Conservation (phyloP, 345 rosid species). For the Aethionema arabicum region DNA sequence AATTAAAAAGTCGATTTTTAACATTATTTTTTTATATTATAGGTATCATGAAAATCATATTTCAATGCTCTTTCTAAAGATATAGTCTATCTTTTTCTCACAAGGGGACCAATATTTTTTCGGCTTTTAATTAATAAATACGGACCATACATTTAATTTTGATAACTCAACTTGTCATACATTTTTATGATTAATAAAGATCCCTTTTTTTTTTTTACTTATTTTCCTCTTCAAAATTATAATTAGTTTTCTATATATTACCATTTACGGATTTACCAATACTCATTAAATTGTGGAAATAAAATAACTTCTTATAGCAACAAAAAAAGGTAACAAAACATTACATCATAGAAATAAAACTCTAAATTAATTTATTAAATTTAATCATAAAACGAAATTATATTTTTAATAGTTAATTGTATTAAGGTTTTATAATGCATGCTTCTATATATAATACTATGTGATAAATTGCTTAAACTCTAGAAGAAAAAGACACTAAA, state of each 20-base stretch:
- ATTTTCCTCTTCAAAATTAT: constrained; percentile 2
- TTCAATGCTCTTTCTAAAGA: constrained; percentile 24
- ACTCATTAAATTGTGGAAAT: constrained; percentile 6
- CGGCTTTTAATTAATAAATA: constrained; percentile 25
- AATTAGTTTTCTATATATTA: neutral
- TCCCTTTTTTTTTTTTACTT: neutral
- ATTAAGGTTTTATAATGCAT: too few relatives aligned
- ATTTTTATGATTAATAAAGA: constrained; percentile 26
- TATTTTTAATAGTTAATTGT: too few relatives aligned
- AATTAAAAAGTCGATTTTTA: neutral
- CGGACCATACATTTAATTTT: constrained; percentile 28
- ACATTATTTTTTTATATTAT: neutral
- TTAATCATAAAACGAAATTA: too few relatives aligned
- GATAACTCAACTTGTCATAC: constrained; percentile 29
- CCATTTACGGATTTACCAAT: neutral
- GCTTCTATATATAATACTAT: constrained; percentile 2
- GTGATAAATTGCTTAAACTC: constrained; percentile 9
- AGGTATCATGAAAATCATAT: constrained; percentile 32
- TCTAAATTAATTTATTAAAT: too few relatives aligned
- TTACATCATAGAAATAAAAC: too few relatives aligned
- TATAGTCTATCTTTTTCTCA: constrained; percentile 26
- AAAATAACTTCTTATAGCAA: constrained; percentile 3
- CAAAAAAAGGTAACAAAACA: neutral
- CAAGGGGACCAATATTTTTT: constrained; percentile 33
- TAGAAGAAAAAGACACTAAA: constrained; percentile 32